Percentiles rank a stretch among this genome's conserved stretches.
Evolutionary conservation across 2,329 filamentous ascomycete species (phyloP).

Genomic region (Sphaerulina musiva): DNA sequence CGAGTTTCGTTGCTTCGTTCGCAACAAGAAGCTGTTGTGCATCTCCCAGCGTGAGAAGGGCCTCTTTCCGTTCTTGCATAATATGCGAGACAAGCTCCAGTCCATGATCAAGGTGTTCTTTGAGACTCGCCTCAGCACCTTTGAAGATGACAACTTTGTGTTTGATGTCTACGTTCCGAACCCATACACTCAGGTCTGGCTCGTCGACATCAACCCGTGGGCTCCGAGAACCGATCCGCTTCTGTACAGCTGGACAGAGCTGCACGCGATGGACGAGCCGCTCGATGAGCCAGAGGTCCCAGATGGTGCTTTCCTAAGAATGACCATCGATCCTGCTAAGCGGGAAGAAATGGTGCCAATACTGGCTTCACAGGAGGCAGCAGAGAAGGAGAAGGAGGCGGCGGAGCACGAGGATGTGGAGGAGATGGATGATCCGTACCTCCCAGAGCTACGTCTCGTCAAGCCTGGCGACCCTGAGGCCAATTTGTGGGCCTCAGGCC

Average conservation of each 20-base stretch:
- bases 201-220: constrained; percentile 96
- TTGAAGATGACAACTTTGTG: constrained; percentile 74
- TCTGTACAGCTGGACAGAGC: constrained; percentile 82
- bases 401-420: constrained; percentile 32
- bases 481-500: constrained; percentile 74
- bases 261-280: constrained; percentile 64
- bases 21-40: constrained; percentile 69
- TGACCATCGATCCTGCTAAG: constrained; percentile 19
- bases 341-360: constrained; percentile 10
- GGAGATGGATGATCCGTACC: constrained; percentile 52
- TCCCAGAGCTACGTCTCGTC: constrained; percentile 75
- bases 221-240: constrained; percentile 81
- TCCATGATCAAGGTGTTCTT: constrained; percentile 72
- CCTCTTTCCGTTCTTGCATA: constrained; percentile 74
- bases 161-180: constrained; percentile 90
- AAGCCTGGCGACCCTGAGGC: constrained; percentile 80
- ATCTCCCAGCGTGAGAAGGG: constrained; percentile 87
- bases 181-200: constrained; percentile 66
- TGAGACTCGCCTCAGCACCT: constrained; percentile 64
- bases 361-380: constrained; percentile 2
- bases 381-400: constrained; percentile 2
- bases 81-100: constrained; percentile 59
- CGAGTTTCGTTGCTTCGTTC: constrained; percentile 94
- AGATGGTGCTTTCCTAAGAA: constrained; percentile 23
- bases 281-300: constrained; percentile 20